Base-by-base conservation (phyloP, 306 rosid species). In the Ziziphus jujuba region DNA sequence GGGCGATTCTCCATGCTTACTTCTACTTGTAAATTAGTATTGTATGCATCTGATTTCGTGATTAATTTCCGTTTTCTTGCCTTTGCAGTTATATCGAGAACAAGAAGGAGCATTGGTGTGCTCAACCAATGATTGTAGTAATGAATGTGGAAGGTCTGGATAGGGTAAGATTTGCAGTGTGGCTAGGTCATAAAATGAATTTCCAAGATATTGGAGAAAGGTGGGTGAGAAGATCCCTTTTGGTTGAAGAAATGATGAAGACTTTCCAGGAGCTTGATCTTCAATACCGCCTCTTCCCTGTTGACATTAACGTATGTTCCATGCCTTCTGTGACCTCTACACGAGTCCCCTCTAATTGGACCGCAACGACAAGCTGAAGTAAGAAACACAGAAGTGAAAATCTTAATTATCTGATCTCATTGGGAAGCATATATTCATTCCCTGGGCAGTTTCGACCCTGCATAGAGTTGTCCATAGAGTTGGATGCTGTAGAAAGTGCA, bases 51-150 rank as follows among this genome's bases (percentile, higher is more conserved):
- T 69, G 44, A 23, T 61, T 47, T 57, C 9, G 24, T 67, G 61
- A 73, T 33, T 51, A 6, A 49, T 54, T 1, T 47, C 11, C 19
- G 17, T 23, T 61, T 62, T 38, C n/a, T 23, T 65, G 2, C 48
- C 9, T 17, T 65, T 85, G 75, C 90, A 92, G 98, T 80, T 92
- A 61, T 72, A 45, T 90, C 35, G 97, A 93, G 28, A 81, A 53
- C 83, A 85, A 90, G 84, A 88, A 85, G 76, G 99, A 90, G 71
- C 96, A 90, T 43, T 93, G 99, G 97, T 82, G 60, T 76, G 80
- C 99, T 33, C 57, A 77, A 12, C 87, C 97, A n/a, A 72, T 82
- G 73, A n/a, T 90, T 57, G 75, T 93, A 66, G 56, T 82, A 50
- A 90, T 72, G 81, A 92, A 93, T 3, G 40, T 79, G 3, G 99